A percentile compares a stretch with the other conserved stretches of the same genome.
Evolutionary conservation across 2,329 filamentous ascomycete genomes (phyloP).

Genomic region (Fusarium illudens): DNA sequence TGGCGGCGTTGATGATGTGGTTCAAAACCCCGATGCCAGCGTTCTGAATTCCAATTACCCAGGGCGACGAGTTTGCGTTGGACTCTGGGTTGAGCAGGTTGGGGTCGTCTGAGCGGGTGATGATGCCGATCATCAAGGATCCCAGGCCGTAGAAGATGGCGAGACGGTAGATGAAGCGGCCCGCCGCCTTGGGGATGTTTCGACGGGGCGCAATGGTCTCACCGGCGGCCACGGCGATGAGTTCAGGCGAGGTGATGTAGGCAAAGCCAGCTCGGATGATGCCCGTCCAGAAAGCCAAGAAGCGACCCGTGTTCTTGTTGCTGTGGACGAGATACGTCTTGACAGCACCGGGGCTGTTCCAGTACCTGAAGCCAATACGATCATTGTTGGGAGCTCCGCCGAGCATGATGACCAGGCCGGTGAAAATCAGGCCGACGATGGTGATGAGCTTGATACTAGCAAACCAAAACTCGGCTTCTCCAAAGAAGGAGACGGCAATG

Average conservation of each 20-base stretch:
- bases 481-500: slow-evolving; percentile 64
- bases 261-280: slow-evolving; percentile 66
- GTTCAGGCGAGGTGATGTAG: slow-evolving; percentile 69
- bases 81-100: slow-evolving; percentile 64
- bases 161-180: slow-evolving; percentile 69
- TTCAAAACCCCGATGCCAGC: slow-evolving; percentile 70
- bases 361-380: slow-evolving; percentile 52
- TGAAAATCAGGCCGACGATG: slow-evolving; percentile 64
- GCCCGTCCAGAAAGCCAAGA: slow-evolving; percentile 66
- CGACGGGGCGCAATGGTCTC: slow-evolving; percentile 70
- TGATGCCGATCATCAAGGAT: slow-evolving; percentile 67
- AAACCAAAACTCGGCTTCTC: slow-evolving; percentile 70
- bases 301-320: slow-evolving; percentile 58
- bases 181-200: slow-evolving; percentile 72
- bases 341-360: slow-evolving; percentile 53
- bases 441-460: slow-evolving; percentile 67
- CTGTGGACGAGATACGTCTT: slow-evolving; percentile 58
- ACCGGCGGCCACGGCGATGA: slow-evolving; percentile 69
- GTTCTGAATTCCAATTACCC: slow-evolving; percentile 72
- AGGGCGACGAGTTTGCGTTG: slow-evolving; percentile 65
- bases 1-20: slow-evolving; percentile 72
- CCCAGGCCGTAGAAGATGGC: slow-evolving; percentile 69
- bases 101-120: slow-evolving; percentile 70
- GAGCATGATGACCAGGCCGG: slow-evolving; percentile 55
- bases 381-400: slow-evolving; percentile 62